Evolutionary conservation across 164 flowering plant species (phyloP), one percentile per base, ranked within the genome.

Genomic region (Stephania japonica): DNA sequence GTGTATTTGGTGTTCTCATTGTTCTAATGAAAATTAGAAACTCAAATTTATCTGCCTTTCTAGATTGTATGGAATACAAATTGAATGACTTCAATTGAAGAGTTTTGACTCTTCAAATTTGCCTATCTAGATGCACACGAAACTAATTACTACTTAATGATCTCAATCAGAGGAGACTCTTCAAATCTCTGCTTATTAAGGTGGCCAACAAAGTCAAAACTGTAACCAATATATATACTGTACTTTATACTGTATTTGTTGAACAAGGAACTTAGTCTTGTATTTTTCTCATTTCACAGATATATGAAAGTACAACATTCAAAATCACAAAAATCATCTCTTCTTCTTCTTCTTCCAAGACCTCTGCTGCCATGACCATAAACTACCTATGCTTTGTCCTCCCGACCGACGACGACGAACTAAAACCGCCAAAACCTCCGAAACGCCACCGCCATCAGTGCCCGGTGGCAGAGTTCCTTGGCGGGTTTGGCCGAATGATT

Each of bases 361-460:
- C 42, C 26, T 49, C 65, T 71, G 24, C 59, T 71, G 49, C 71
- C 76, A 74, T 74, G 70, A 59, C 82, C 13, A 63, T 88, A 16
- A 80, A 81, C 50, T 85, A 81, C 42, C 81, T 91, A 56, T 88
- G 94, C 73, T 76, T 85, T 78, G 69, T 88, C 50, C 75, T 87
- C 27, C 92, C 97, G 0, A 78, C 84, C 2, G 86, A 89, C 10
- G 41, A 50, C 32, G 83, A 85, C 41, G 90, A 84, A 4, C 43
- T 78, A 42, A 67, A 73, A 61, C 77, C 71, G 24, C 73, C 53
- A 5, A 53, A 24, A 11, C 8, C 21, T 43, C 41, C 12, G 4
- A 69, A 69, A 26, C 67, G 49, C n/a, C 64, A 24, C 68, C 63
- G 23, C n/a, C 73, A 23, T 27, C n/a, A 32, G 14, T 66, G 53